A percentile compares a stretch with the other conserved stretches of the same genome.
phyloP scores from a whole-genome alignment of 2,329 filamentous ascomycete genomes.

The Aspergillus sp. region DNA sequence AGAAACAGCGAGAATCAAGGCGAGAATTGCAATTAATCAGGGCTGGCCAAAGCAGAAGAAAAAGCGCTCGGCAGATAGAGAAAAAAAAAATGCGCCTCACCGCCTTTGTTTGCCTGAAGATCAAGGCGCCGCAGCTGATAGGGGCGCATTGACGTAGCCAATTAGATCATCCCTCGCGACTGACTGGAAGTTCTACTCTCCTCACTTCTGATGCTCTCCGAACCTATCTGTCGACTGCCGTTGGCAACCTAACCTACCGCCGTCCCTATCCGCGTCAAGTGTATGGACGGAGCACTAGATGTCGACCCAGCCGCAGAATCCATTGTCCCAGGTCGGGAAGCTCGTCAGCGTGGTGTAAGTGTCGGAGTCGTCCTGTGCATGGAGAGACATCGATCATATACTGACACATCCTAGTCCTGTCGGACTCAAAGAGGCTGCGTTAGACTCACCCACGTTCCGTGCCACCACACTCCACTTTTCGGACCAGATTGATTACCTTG shows the following conservation, averaged over 20 bases:
- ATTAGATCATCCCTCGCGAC: conserved; percentile 25
- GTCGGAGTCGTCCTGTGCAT: too few relatives aligned
- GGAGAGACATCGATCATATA: too few relatives aligned
- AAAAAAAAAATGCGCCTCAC: conserved; percentile 20
- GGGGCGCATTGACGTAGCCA: conserved; percentile 32
- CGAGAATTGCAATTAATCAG: too few relatives aligned
- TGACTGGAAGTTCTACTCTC: conserved; percentile 3
- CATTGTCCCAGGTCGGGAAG: conserved; percentile 33
- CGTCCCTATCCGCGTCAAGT: conserved; percentile 14
- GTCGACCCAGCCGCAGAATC: conserved; percentile 30
- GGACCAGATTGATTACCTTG: conserved; percentile 83
- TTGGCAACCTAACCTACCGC: conserved; percentile 3
- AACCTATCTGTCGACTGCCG: conserved; percentile 2
- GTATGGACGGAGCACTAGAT: conserved; percentile 32
- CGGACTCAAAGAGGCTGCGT: conserved; percentile 81
- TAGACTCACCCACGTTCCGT: conserved; percentile 93
- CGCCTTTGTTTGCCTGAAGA: conserved; percentile 8
- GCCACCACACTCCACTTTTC: conserved; percentile 76
- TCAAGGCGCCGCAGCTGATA: conserved; percentile 8
- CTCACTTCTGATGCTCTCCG: conserved; percentile 4
- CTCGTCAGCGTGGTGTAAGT: conserved; percentile 39
- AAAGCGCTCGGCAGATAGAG: conserved; percentile 22
- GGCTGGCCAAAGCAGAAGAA: conserved; percentile 9
- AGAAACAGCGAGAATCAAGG: conserved; percentile 1
- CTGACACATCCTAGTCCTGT: too few relatives aligned